Evolutionary conservation across 768 basidiomycete species (phyloP).

Genomic region (Kwoniella pini): DNA sequence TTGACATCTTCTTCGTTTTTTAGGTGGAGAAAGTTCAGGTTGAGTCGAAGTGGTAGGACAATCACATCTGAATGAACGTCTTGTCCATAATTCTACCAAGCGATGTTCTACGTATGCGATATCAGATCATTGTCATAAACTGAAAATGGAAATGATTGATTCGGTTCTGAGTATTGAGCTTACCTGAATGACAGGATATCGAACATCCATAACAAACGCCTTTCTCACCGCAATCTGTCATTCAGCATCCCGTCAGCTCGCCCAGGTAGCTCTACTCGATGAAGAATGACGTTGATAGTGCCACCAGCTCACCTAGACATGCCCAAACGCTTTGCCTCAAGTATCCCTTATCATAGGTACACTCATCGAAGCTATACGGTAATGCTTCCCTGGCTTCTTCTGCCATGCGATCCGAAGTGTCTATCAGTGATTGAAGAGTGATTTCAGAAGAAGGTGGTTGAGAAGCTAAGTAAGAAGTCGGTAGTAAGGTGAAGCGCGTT

Average conservation of each 20-base stretch:
- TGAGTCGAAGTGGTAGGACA: conserved; percentile 42
- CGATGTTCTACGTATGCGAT: conserved; percentile 37
- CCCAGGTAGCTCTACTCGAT: neutral
- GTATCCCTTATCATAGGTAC: conserved; percentile 46
- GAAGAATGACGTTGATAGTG: neutral
- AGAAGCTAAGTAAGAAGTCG: conserved; percentile 17
- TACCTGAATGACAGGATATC: conserved; percentile 52
- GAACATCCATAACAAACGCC: conserved; percentile 54
- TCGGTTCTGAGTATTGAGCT: conserved; percentile 11
- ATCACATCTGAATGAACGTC: conserved; percentile 50
- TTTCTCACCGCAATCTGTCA: conserved; percentile 44
- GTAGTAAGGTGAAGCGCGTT: conserved; percentile 19
- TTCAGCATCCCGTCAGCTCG: conserved; percentile 11
- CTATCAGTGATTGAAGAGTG: conserved; percentile 43
- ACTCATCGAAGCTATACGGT: conserved; percentile 50
- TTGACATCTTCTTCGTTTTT: conserved; percentile 28
- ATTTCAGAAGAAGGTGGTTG: conserved; percentile 34
- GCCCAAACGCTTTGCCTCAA: conserved; percentile 49
- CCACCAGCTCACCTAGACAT: conserved; percentile 41
- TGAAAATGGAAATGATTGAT: too few relatives aligned
- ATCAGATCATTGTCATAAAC: conserved; percentile 10
- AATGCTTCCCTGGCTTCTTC: conserved; percentile 50
- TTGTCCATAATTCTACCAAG: conserved; percentile 51
- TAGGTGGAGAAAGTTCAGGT: conserved; percentile 12
- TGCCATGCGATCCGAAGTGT: conserved; percentile 36